These are phyloP conservation scores for Tricholoma sp. DNA, from an alignment of 768 basidiomycete genomes.

Conservation along the genomic window DNA sequence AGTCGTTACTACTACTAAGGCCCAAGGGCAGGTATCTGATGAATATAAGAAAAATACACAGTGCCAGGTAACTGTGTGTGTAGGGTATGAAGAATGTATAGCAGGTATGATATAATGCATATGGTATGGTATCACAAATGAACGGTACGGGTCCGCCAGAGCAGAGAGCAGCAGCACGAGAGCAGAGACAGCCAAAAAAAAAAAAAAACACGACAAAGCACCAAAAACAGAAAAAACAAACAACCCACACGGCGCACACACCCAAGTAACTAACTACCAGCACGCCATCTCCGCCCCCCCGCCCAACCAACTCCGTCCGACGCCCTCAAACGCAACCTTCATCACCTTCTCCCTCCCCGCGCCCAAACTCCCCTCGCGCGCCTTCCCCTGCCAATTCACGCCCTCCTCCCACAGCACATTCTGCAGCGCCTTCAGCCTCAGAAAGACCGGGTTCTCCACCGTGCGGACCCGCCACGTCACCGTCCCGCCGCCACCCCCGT, in stretches of 20 bases:
- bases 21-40: too few relatives aligned
- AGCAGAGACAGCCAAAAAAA: not conserved
- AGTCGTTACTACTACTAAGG: not conserved
- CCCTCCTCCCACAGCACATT: constrained; percentile 44
- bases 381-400: constrained; percentile 43
- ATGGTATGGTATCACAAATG: constrained; percentile 1
- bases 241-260: not conserved
- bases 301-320: constrained; percentile 48
- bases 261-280: not conserved
- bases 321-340: constrained; percentile 57
- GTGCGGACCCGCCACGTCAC: constrained; percentile 43
- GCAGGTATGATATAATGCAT: not conserved
- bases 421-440: constrained; percentile 57
- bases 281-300: constrained; percentile 1
- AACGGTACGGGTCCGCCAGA: not conserved
- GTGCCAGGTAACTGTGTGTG: not conserved
- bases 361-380: constrained; percentile 43
- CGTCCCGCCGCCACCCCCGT: constrained; percentile 2
- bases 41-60: not conserved
- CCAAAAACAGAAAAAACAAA: not conserved
- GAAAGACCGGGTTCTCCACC: constrained; percentile 54
- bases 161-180: not conserved
- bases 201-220: not conserved
- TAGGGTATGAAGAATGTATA: not conserved
- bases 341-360: constrained; percentile 55